Evolutionary conservation across 2,329 filamentous ascomycete genomes (phyloP).

Genomic region (Trichophyton verrucosum): DNA sequence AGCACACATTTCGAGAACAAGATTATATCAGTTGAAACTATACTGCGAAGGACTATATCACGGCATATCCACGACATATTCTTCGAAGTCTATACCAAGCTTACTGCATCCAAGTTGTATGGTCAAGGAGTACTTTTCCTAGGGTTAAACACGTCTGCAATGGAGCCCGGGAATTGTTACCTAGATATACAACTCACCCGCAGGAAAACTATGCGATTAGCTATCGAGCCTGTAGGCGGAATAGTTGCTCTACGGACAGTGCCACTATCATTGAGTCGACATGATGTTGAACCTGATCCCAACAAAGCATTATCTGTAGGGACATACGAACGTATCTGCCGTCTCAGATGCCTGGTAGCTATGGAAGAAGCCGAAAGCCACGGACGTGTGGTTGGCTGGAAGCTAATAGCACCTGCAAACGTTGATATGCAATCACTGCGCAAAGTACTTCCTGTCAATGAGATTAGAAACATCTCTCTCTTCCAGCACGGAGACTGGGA

Average conservation of each 20-base stretch:
- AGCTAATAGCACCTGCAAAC: constrained; percentile 21
- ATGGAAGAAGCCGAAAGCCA: constrained; percentile 30
- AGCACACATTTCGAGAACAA: constrained; percentile 55
- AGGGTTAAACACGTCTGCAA: constrained; percentile 44
- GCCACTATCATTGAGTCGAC: constrained; percentile 42
- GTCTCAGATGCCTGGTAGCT: constrained; percentile 28
- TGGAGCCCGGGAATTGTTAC: constrained; percentile 53
- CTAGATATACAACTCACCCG: constrained; percentile 59
- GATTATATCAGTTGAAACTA: constrained; percentile 57
- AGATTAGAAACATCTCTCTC: constrained; percentile 57
- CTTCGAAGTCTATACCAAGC: constrained; percentile 48
- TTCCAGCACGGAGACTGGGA: constrained; percentile 59
- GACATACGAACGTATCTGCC: constrained; percentile 26
- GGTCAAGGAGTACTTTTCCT: constrained; percentile 47
- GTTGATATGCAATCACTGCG: constrained; percentile 36
- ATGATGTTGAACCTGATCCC: constrained; percentile 54
- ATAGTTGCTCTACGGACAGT: constrained; percentile 57
- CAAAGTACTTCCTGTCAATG: constrained; percentile 50
- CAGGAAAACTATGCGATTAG: constrained; percentile 47
- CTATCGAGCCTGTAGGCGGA: constrained; percentile 70
- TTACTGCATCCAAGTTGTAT: constrained; percentile 51
- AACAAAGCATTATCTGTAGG: constrained; percentile 33
- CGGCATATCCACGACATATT: constrained; percentile 63
- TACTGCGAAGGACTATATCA: constrained; percentile 63
- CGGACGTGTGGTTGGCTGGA: constrained; percentile 26